Conservation (phyloP, 176 grass and related monocot genomes). For the Typha latifolia region DNA sequence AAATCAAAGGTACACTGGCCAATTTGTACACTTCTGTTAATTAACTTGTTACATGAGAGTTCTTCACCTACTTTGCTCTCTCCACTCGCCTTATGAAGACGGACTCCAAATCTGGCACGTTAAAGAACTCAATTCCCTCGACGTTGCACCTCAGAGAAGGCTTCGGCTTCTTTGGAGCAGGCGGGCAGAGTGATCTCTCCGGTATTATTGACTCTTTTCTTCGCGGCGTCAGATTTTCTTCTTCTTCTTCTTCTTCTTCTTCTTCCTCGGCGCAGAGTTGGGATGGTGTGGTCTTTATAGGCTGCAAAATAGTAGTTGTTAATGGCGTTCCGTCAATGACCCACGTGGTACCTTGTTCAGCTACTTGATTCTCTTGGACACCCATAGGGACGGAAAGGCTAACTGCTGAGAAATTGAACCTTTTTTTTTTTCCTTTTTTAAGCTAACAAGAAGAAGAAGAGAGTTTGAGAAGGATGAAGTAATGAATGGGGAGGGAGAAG, state of each 20-base stretch:
- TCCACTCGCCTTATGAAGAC: not conserved
- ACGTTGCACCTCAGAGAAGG: not conserved
- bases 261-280: not conserved
- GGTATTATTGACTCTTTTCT: not conserved
- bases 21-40: too few species aligned
- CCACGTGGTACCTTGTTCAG: not conserved
- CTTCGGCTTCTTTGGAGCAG: conserved; percentile 4
- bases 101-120: conserved; percentile 1
- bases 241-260: not conserved
- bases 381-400: not conserved
- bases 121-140: not conserved
- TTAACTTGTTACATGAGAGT: too few species aligned
- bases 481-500: not conserved
- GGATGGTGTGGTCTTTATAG: not conserved
- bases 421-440: too few species aligned
- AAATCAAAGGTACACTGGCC: too few species aligned
- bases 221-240: not conserved
- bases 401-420: too few species aligned
- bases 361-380: not conserved
- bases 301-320: not conserved
- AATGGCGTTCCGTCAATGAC: not conserved
- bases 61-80: too few species aligned
- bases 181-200: not conserved
- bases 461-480: not conserved
- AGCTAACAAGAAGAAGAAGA: not conserved